phyloP scores from a whole-genome alignment of 2,329 filamentous ascomycete genomes.

The Phyllosticta paracitricarpa region DNA sequence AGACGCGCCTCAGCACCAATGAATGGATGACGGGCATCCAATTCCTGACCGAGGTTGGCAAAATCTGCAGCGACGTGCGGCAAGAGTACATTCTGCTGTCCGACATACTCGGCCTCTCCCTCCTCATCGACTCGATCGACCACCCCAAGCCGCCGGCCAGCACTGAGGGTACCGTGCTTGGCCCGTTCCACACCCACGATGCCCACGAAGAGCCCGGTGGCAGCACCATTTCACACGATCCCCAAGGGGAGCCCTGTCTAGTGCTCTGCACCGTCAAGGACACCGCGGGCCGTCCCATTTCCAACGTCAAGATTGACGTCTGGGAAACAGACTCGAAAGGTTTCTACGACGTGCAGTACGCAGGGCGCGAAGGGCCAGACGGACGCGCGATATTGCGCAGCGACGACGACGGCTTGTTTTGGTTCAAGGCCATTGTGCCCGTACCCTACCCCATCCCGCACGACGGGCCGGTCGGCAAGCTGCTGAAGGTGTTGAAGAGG shows the following conservation, averaged over 20 bases:
- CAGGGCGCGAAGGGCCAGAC: conserved; percentile 50
- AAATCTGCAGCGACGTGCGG: conserved; percentile 64
- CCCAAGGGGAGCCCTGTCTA: conserved; percentile 58
- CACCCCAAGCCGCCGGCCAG: conserved; percentile 62
- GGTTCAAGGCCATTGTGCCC: conserved; percentile 76
- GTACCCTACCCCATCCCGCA: conserved; percentile 79
- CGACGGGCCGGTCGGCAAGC: conserved; percentile 65
- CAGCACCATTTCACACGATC: conserved; percentile 55
- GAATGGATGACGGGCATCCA: conserved; percentile 70
- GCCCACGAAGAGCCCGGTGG: conserved; percentile 50
- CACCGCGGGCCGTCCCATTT: conserved; percentile 51
- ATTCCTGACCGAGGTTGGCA: conserved; percentile 62
- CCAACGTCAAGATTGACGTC: conserved; percentile 63
- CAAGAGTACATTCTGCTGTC: conserved; percentile 79
- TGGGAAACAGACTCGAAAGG: conserved; percentile 80
- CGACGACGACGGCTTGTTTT: conserved; percentile 65
- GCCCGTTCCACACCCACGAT: conserved; percentile 76
- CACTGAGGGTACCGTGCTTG: conserved; percentile 72
- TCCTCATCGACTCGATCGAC: conserved; percentile 74
- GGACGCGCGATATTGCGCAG: conserved; percentile 61
- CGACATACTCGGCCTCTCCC: conserved; percentile 67
- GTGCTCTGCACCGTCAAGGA: conserved; percentile 65
- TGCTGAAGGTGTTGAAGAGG: conserved; percentile 56
- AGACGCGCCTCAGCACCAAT: conserved; percentile 62
- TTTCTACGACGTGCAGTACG: conserved; percentile 72